phyloP scores from a whole-genome alignment of 1,284 basidiomycete genomes.

The Pseudozyma hubeiensis region DNA sequence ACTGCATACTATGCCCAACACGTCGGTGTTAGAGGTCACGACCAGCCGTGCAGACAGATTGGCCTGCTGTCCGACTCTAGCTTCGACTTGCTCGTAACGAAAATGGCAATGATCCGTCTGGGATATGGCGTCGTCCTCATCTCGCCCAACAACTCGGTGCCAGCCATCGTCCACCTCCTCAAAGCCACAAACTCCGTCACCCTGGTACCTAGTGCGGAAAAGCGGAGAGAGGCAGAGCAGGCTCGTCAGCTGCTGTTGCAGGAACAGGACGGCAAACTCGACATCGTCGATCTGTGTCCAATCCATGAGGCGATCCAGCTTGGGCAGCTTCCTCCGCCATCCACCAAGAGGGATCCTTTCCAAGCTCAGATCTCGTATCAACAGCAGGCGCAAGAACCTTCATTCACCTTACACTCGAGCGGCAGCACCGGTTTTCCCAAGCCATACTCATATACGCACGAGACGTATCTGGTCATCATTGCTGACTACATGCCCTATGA shows the following conservation, averaged over 20 bases:
- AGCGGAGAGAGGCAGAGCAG: conserved; percentile 7
- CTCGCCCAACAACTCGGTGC: conserved; percentile 51
- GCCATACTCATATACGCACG: conserved; percentile 35
- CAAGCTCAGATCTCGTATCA: conserved; percentile 15
- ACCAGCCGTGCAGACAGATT: conserved; percentile 23
- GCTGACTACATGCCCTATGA: conserved; percentile 28
- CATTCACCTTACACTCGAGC: conserved; percentile 43
- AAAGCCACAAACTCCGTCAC: conserved; percentile 17
- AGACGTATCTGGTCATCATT: conserved; percentile 22
- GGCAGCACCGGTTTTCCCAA: conserved; percentile 54
- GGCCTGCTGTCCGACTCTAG: conserved; percentile 21
- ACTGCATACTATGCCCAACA: conserved; percentile 32
- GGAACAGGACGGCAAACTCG: not conserved
- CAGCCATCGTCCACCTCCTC: conserved; percentile 43
- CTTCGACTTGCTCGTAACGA: conserved; percentile 28
- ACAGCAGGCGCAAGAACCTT: conserved; percentile 17
- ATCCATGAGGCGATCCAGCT: conserved; percentile 7
- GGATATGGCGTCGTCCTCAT: conserved; percentile 42
- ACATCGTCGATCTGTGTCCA: conserved; percentile 5
- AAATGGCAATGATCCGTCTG: conserved; percentile 38
- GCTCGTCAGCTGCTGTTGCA: conserved; percentile 4
- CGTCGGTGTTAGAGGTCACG: conserved; percentile 14
- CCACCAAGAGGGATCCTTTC: conserved; percentile 14
- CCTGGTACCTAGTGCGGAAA: conserved; percentile 13
- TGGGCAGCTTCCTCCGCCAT: conserved; percentile 11